Evolutionary conservation across 306 rosid species (phyloP).

Genomic region (Rosa chinensis): DNA sequence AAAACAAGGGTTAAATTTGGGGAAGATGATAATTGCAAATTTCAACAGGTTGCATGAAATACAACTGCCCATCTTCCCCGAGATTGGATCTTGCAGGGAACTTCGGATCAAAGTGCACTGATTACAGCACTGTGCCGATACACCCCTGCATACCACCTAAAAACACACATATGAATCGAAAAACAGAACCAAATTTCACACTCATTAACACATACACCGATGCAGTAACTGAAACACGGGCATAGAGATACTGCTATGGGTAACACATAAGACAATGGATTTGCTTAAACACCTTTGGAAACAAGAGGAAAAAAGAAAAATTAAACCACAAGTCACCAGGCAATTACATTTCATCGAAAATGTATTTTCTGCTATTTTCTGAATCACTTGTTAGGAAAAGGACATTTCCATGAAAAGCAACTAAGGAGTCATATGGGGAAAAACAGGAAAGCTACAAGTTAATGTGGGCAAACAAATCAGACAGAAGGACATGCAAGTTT

Average conservation of each 20-base stretch:
- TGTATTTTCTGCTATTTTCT: background rate
- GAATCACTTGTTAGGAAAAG: background rate
- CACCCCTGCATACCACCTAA: constrained; percentile 46
- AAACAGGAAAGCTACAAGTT: background rate
- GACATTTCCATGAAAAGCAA: background rate
- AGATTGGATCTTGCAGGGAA: constrained; percentile 51
- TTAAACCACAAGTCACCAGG: background rate
- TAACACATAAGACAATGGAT: background rate
- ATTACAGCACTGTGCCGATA: constrained; percentile 59
- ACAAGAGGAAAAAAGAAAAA: background rate
- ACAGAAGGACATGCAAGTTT: background rate
- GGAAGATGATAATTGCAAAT: constrained; percentile 65
- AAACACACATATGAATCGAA: background rate
- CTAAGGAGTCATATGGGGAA: background rate
- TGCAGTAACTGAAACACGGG: background rate
- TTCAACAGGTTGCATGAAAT: constrained; percentile 39
- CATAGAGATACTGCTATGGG: background rate
- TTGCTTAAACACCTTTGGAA: background rate
- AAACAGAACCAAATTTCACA: background rate
- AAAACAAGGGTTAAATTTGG: constrained; percentile 17
- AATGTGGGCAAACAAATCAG: background rate
- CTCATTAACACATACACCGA: background rate
- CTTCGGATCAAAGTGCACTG: constrained; percentile 61
- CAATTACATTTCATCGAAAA: background rate
- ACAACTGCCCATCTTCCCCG: constrained; percentile 78